Base-by-base conservation (phyloP, 495 filamentous ascomycete species). In the Glutinoglossum americanum region DNA sequence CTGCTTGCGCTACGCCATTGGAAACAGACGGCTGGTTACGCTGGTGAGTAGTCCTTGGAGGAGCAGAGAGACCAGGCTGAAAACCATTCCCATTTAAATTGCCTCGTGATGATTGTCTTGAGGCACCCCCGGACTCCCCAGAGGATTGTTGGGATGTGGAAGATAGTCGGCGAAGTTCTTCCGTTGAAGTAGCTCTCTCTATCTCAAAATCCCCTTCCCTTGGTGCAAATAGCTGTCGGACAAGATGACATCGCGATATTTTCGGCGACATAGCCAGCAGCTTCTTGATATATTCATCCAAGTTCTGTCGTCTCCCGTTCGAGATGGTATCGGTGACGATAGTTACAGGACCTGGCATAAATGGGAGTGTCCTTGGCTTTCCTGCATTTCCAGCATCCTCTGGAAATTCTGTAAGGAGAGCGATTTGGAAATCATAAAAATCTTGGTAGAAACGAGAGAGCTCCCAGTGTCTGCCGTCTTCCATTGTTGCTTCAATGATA, bases 391-490 rank as follows among this genome's bases (percentile, higher is more conserved):
- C 90, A 28, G 92, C 89, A 65, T 97, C 93, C 17, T 85, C 80
- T 37, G 92, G 90, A 65, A 95, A 97, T 62, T 94, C 87, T 44
- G 87, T 89, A 48, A 98, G 74, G 6, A 98, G 82, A 19, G 85
- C 82, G 66, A 97, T 97, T 68, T 98, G 92, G 70, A 97, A 94
- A 65, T 97, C 92, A 69, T 97, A 98, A 66, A 98, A 98, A 67
- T 98, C 93, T 65, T 95, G 87, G 64, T 98, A 98, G 64, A 89
- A 92, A 53, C 92, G 79, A 54, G 85, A 87, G 47, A 98, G 71
- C 65, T 93, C 88, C 89, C 90, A 97, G 63, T 84, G 82, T 48
- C 83, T 79, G 39, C 88, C 89, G 66, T 96, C 89, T 61, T 94
- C 89, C 71, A 98, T 81, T 62, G 80, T 74, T 27, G 85, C 87